phyloP scores from a whole-genome alignment of 768 basidiomycete species.

The Hydnomerulius pinastri region DNA sequence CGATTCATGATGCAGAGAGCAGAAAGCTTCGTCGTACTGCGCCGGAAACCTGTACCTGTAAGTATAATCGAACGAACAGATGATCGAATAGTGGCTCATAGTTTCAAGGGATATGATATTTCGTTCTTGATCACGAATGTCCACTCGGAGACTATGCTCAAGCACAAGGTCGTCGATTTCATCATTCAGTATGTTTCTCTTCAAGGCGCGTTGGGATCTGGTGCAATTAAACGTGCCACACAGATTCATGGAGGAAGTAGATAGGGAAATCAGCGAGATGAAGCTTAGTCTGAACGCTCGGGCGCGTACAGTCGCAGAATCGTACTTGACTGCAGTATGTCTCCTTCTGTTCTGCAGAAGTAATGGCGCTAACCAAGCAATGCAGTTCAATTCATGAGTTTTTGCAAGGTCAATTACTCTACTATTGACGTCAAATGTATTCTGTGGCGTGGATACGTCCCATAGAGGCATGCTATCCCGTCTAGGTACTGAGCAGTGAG shows the following conservation, averaged over 20 bases:
- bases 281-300: constrained; percentile 95
- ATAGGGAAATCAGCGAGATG: constrained; percentile 99
- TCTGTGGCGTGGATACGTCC: constrained; percentile 18
- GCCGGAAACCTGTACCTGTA: constrained; percentile 90
- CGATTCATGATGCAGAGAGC: constrained; percentile 99
- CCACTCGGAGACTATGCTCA: constrained; percentile 97
- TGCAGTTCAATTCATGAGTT: constrained; percentile 30
- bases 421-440: constrained; percentile 10
- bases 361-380: too few relatives aligned
- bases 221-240: neutral
- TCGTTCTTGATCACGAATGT: constrained; percentile 98
- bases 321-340: constrained; percentile 88
- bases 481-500: constrained; percentile 6
- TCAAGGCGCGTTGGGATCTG: neutral
- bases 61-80: constrained; percentile 28
- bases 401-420: constrained; percentile 9
- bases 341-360: neutral
- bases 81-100: constrained; percentile 12
- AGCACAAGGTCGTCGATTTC: constrained; percentile 99
- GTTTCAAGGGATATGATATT: constrained; percentile 91
- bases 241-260: constrained; percentile 99
- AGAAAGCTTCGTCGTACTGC: constrained; percentile 94
- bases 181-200: constrained; percentile 83
- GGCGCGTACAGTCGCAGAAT: constrained; percentile 96
- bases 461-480: constrained; percentile 10